Evolutionary conservation across 805 yeast genomes (phyloP).

Genomic region (Candida gorgasii): DNA sequence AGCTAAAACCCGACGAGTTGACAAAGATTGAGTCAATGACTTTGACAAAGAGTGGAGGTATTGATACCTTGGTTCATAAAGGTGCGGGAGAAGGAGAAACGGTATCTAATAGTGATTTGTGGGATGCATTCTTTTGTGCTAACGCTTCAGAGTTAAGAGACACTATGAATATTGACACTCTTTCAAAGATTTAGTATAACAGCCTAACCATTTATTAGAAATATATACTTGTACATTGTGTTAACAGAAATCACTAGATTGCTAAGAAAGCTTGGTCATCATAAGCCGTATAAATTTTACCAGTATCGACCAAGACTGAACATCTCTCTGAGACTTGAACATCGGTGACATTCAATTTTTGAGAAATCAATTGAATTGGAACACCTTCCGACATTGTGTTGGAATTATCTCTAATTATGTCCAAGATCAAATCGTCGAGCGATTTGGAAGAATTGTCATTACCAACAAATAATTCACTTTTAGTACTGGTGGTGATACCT

Average conservation of each 20-base stretch:
- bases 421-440: constrained; percentile 45
- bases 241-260: constrained; percentile 27
- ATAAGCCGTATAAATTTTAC: constrained; percentile 66
- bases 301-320: constrained; percentile 60
- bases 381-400: constrained; percentile 73
- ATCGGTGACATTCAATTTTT: constrained; percentile 50
- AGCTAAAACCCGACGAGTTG: constrained; percentile 16
- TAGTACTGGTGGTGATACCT: constrained; percentile 37
- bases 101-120: constrained; percentile 57
- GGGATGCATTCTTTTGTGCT: constrained; percentile 59
- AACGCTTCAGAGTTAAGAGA: constrained; percentile 15
- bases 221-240: not conserved
- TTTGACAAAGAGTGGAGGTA: constrained; percentile 50
- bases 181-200: constrained; percentile 8
- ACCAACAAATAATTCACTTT: constrained; percentile 32
- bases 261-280: constrained; percentile 66
- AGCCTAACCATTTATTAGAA: constrained; percentile 3
- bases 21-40: constrained; percentile 54
- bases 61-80: constrained; percentile 47
- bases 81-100: constrained; percentile 54
- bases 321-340: constrained; percentile 53
- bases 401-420: constrained; percentile 50
- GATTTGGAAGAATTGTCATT: constrained; percentile 18
- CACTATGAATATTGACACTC: constrained; percentile 17
- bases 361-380: constrained; percentile 63